Conservation (phyloP, 2,329 filamentous ascomycete genomes). For the Diplocarpon rosae region DNA sequence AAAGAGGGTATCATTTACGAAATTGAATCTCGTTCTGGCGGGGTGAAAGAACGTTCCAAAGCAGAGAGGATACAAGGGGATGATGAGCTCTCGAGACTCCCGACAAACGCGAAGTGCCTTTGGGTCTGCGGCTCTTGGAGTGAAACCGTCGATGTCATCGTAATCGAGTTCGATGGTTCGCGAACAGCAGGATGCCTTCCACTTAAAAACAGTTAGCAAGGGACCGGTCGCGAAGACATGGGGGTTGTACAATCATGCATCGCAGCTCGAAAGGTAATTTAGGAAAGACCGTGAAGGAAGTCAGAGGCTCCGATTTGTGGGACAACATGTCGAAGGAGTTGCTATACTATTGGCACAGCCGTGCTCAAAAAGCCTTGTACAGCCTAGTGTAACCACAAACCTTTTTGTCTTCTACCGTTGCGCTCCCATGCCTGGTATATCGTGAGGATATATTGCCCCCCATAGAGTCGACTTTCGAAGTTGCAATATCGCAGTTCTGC, state of each 20-base stretch:
- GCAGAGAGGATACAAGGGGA: constrained; percentile 11
- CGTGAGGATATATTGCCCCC: no score
- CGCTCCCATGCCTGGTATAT: no score
- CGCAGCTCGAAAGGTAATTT: constrained; percentile 16
- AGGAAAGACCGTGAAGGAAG: constrained; percentile 12
- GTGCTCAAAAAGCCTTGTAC: neutral
- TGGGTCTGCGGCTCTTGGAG: neutral
- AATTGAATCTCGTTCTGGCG: constrained; percentile 13
- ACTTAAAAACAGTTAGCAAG: neutral
- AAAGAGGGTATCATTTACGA: constrained; percentile 13
- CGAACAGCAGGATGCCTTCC: constrained; percentile 10
- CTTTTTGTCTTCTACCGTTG: no score
- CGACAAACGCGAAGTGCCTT: constrained; percentile 8
- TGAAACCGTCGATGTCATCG: constrained; percentile 8
- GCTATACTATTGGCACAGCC: neutral
- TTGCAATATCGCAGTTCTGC: neutral
- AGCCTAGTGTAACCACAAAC: neutral
- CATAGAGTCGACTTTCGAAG: no score
- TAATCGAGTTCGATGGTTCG: constrained; percentile 10
- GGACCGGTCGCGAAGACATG: no score
- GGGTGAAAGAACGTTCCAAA: constrained; percentile 13
- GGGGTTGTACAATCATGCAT: constrained; percentile 2
- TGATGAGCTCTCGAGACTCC: constrained; percentile 11
- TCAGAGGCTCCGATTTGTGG: neutral
- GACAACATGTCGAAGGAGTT: neutral